Conservation (phyloP, 495 filamentous ascomycete species). For the Saxophila tyrrhenica region DNA sequence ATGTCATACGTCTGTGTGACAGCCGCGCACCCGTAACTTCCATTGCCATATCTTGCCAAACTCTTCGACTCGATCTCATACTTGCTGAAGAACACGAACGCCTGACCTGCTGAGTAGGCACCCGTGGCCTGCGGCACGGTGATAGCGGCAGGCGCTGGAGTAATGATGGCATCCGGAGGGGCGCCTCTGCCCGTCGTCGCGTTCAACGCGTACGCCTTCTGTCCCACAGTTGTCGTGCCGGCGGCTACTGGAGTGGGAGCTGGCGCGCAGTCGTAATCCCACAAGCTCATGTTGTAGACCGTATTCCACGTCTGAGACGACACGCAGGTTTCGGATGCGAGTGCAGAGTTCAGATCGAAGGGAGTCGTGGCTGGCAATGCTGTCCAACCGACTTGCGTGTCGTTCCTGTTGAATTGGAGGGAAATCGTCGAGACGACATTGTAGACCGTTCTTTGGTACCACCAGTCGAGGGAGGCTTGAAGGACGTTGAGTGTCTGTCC, state of each 20-base stretch:
- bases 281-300: constrained; percentile 12
- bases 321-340: constrained; percentile 9
- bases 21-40: constrained; percentile 5
- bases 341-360: constrained; percentile 22
- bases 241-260: constrained; percentile 23
- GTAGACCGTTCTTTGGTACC: constrained; percentile 13
- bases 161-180: constrained; percentile 8
- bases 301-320: constrained; percentile 6
- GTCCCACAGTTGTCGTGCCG: constrained; percentile 21
- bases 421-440: constrained; percentile 15
- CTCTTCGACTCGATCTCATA: constrained; percentile 16
- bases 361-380: constrained; percentile 12
- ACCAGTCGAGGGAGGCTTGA: constrained; percentile 15
- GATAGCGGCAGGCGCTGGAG: constrained; percentile 13
- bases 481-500: constrained; percentile 17
- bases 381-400: constrained; percentile 7
- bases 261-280: constrained; percentile 10
- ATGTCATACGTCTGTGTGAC: constrained; percentile 11
- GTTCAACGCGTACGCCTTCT: constrained; percentile 17
- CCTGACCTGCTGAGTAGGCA: constrained; percentile 18
- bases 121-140: constrained; percentile 6
- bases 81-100: constrained; percentile 24
- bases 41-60: constrained; percentile 1
- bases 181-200: constrained; percentile 8
- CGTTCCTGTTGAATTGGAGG: constrained; percentile 1